Conservation (phyloP, 2,329 filamentous ascomycete genomes). For the Ophiostoma tasmaniense region DNA sequence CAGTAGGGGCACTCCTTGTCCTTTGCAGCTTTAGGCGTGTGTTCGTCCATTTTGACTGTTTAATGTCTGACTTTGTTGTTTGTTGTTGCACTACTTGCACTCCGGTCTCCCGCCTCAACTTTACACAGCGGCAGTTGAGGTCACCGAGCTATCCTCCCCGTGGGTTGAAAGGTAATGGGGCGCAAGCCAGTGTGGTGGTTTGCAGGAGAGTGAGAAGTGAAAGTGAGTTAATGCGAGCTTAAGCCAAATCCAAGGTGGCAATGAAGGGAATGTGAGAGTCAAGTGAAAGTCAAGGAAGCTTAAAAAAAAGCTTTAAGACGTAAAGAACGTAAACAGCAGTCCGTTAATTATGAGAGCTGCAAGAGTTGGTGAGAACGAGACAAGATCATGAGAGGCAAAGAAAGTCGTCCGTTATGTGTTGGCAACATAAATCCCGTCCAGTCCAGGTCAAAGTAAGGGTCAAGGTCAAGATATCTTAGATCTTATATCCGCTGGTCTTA, state of each 20-base stretch:
- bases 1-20: conserved; percentile 88
- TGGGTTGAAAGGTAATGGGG: neutral
- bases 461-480: neutral
- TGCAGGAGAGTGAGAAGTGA: neutral
- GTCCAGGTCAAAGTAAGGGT: neutral
- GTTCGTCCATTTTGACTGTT: conserved; percentile 15
- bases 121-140: conserved; percentile 2
- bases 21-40: conserved; percentile 52
- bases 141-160: conserved; percentile 1
- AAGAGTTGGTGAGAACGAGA: neutral
- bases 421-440: neutral
- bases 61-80: neutral
- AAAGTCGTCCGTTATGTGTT: neutral
- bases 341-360: neutral
- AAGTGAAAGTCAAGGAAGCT: neutral
- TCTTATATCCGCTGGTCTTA: neutral
- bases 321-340: neutral
- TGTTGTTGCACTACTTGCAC: neutral
- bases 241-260: neutral
- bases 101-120: neutral
- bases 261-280: neutral
- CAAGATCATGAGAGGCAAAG: conserved; percentile 1
- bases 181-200: neutral
- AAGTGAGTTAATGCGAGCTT: neutral
- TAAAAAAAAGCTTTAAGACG: too few species aligned